A percentile compares a stretch with the other conserved stretches of the same genome.
Conservation (phyloP, 805 yeast genomes). For the Kuraishia borneana region DNA sequence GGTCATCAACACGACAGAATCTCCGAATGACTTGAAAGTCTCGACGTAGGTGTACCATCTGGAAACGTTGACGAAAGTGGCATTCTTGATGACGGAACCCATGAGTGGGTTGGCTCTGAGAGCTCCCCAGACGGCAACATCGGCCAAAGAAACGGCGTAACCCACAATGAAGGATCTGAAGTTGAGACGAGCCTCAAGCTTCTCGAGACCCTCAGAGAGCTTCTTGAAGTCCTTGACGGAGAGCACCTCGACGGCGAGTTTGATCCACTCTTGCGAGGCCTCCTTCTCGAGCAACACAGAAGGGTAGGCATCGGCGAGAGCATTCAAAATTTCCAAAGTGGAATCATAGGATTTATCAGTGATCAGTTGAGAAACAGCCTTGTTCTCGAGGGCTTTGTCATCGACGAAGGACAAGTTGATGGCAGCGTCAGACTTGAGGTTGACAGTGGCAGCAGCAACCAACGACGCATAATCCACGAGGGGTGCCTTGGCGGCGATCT, state of each 20-base stretch:
- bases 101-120: conserved; percentile 87
- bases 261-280: conserved; percentile 50
- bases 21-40: conserved; percentile 55
- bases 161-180: conserved; percentile 74
- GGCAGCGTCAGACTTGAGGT: conserved; percentile 35
- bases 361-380: conserved; percentile 29
- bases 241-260: conserved; percentile 56
- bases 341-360: conserved; percentile 31
- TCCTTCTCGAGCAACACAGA: conserved; percentile 23
- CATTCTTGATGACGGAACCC: conserved; percentile 82
- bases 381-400: conserved; percentile 43
- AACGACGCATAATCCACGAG: conserved; percentile 69
- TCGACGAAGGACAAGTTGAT: conserved; percentile 60
- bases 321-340: conserved; percentile 32
- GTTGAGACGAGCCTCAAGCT: conserved; percentile 73
- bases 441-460: conserved; percentile 69
- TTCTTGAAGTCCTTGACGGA: conserved; percentile 83
- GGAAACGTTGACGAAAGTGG: conserved; percentile 73
- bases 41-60: conserved; percentile 88
- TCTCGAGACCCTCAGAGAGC: conserved; percentile 65
- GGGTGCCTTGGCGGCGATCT: conserved; percentile 81
- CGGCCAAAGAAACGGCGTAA: conserved; percentile 60
- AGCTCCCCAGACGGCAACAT: conserved; percentile 87
- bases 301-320: conserved; percentile 44
- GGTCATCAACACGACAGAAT: conserved; percentile 52